phyloP scores from a whole-genome alignment of 805 yeast genomes.

The Myxozyma neotropica region DNA sequence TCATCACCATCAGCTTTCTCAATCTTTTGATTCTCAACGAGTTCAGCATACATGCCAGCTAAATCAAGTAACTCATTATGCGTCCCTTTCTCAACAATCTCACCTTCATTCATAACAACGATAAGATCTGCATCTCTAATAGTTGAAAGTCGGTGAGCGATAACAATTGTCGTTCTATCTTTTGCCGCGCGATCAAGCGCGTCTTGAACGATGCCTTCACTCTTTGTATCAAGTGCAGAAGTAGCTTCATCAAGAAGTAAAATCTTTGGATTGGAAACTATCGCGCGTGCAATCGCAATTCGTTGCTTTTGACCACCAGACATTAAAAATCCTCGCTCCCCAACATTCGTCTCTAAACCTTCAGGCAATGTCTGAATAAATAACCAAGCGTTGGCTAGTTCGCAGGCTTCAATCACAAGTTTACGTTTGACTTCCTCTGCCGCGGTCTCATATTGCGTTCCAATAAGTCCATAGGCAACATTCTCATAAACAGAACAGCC shows the following conservation, averaged over 20 bases:
- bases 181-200: constrained; percentile 46
- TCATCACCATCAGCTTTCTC: not conserved
- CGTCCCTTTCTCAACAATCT: constrained; percentile 48
- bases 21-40: constrained; percentile 45
- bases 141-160: constrained; percentile 56
- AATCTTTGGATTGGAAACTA: constrained; percentile 57
- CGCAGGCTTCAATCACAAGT: constrained; percentile 48
- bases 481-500: constrained; percentile 80
- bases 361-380: constrained; percentile 57
- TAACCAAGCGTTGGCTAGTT: constrained; percentile 54
- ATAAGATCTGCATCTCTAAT: constrained; percentile 53
- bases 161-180: constrained; percentile 52
- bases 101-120: constrained; percentile 50
- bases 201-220: constrained; percentile 61
- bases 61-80: constrained; percentile 40
- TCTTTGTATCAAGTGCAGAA: constrained; percentile 63
- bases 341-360: constrained; percentile 53
- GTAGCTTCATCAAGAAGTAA: constrained; percentile 68
- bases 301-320: constrained; percentile 73
- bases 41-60: constrained; percentile 35
- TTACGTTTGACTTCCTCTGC: constrained; percentile 45
- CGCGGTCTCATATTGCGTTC: constrained; percentile 39
- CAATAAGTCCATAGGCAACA: constrained; percentile 68
- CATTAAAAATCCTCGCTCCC: constrained; percentile 59
- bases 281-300: constrained; percentile 64